phyloP scores from a whole-genome alignment of 192 early-diverging fungal species.

The Pilobolus umbonatus region DNA sequence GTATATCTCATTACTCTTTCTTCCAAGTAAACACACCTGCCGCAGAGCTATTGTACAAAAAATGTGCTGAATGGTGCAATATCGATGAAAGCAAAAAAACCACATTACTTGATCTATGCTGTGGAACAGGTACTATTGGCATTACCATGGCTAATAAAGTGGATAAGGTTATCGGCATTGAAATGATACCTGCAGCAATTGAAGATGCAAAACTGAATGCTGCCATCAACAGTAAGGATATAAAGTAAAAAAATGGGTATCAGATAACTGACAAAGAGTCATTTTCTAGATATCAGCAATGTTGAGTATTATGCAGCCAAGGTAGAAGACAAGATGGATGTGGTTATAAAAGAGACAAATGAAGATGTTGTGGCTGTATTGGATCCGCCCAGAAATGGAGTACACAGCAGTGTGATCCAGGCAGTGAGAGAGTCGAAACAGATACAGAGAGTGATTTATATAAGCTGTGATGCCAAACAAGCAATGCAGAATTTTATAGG shows the following conservation, averaged over 20 bases:
- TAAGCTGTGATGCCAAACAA: conserved; percentile 61
- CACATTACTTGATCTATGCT: conserved; percentile 71
- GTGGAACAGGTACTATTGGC: conserved; percentile 82
- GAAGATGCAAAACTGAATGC: conserved; percentile 68
- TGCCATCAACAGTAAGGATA: conserved; percentile 20
- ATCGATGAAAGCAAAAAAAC: conserved; percentile 23
- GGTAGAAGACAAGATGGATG: conserved; percentile 54
- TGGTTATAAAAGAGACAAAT: conserved; percentile 20
- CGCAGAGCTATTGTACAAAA: conserved; percentile 59
- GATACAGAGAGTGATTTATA: conserved; percentile 57
- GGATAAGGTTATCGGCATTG: conserved; percentile 68
- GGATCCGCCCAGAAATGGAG: conserved; percentile 69
- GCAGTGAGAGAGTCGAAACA: conserved; percentile 52
- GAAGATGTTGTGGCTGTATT: conserved; percentile 66
- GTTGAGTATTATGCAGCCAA: conserved; percentile 52
- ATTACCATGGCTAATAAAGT: conserved; percentile 60
- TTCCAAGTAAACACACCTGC: conserved; percentile 77
- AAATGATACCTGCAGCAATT: conserved; percentile 59
- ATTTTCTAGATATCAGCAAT: conserved; percentile 41
- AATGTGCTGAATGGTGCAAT: conserved; percentile 33
- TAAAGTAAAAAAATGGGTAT: neutral
- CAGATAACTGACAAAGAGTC: too few species aligned
- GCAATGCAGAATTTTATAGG: conserved; percentile 61
- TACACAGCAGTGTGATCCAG: conserved; percentile 55
- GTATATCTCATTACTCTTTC: conserved; percentile 68